phyloP scores from a whole-genome alignment of 345 rosid genomes.

The Eucalyptus curtisii region DNA sequence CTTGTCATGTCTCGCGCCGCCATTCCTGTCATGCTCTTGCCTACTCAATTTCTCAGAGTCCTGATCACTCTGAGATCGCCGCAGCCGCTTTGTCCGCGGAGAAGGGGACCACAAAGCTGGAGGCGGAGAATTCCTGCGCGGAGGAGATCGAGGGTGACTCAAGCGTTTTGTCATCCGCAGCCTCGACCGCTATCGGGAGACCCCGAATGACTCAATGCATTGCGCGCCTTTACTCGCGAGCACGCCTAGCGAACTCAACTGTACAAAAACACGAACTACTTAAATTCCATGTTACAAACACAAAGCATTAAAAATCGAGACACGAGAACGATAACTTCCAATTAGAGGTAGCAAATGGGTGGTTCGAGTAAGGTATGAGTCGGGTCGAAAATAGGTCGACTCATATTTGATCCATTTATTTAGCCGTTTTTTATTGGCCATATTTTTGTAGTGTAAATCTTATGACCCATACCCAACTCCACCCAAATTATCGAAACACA shows the following conservation, averaged over 20 bases:
- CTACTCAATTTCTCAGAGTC: slow-evolving; percentile 29
- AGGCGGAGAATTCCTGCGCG: slow-evolving; percentile 1
- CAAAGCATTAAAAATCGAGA: not conserved
- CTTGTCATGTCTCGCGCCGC: slow-evolving; percentile 30
- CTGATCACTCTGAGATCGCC: slow-evolving; percentile 38
- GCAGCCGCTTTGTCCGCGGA: slow-evolving; percentile 50
- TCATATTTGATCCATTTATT: too few species aligned
- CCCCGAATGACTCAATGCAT: slow-evolving; percentile 10
- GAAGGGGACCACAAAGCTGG: slow-evolving; percentile 54
- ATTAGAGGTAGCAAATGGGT: too few species aligned
- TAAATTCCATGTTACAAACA: not conserved
- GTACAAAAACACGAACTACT: not conserved
- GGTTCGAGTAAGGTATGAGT: too few species aligned
- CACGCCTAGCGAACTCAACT: not conserved
- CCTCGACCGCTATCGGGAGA: too few species aligned
- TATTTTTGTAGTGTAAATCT: too few species aligned
- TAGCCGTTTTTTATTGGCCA: too few species aligned
- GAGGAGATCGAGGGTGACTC: slow-evolving; percentile 21
- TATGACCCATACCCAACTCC: too few species aligned
- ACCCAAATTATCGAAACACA: too few species aligned
- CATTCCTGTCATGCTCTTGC: slow-evolving; percentile 26
- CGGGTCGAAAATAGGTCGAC: too few species aligned
- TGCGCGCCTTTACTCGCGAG: slow-evolving; percentile 9
- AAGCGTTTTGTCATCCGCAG: slow-evolving; percentile 20
- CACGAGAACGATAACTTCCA: not conserved